Evolutionary conservation across 2,329 filamentous ascomycete species (phyloP), one percentile per base, ranked within the genome.

Genomic region (Fusarium sp.): DNA sequence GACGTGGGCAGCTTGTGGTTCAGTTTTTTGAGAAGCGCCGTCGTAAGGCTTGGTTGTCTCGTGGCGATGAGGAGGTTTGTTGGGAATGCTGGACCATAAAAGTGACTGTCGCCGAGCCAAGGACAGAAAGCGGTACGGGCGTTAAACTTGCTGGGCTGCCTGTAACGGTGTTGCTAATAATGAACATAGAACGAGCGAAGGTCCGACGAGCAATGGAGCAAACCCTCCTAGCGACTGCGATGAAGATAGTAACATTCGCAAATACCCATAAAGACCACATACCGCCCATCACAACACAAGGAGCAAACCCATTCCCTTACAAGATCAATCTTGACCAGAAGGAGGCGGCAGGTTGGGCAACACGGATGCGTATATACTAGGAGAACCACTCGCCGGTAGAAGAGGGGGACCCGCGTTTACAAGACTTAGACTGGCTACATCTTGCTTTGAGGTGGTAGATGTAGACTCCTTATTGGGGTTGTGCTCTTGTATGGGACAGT

Each of bases 71-170:
- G 77, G 94, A 97, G 78, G 89, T 97, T 19, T 97, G 94, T 78
- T 99, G 96, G 96, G 96, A 98, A 83, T 89, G 89, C 75, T 99
- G 96, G 96, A 93, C 92, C 43, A 82, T 99, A 69, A 93, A 96
- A 78, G 92, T 98, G 49, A 96, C 94, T n/a, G 89, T 97, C 55
- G 93, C 94, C 11, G 94, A 93, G 72, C 94, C 95, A 28, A 85
- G 91, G 74, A 97, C 93, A 12, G 95, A 98, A 75, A 92, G 89
- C 68, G 94, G 93, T 96, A 82, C 73, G 89, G 89, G 43, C 19
- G 6, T 9, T 12, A 6, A n/a, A 17, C 14, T 42, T 12, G 9
- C 7, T 40, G 6, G 15, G 11, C 20, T 14, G 15, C 8, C 10
- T 12, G 6, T 7, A 6, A 26, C 24, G 23, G 39, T 11, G 14